phyloP scores from a whole-genome alignment of 2,329 filamentous ascomycete genomes.

The Pseudogymnoascus sp. region DNA sequence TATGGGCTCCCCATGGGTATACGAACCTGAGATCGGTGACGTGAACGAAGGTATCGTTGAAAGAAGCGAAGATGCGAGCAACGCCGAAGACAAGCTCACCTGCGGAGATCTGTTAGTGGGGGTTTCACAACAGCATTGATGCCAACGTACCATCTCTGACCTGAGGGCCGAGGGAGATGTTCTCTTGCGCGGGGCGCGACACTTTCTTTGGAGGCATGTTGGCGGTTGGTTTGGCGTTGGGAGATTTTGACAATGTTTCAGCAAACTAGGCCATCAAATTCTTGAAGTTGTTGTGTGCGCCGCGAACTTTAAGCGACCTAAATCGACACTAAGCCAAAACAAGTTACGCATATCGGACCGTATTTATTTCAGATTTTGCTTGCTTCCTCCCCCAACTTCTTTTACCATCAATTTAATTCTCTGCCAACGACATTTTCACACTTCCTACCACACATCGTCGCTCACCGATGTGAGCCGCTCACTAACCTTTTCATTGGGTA shows the following conservation, averaged over 20 bases:
- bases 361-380: constrained; percentile 11
- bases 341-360: background rate
- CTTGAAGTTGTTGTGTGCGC: constrained; percentile 8
- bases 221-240: constrained; percentile 34
- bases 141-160: constrained; percentile 76
- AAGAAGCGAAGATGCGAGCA: constrained; percentile 71
- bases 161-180: constrained; percentile 96
- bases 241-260: constrained; percentile 10
- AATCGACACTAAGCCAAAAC: background rate
- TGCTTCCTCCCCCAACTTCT: background rate
- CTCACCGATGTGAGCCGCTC: constrained; percentile 4
- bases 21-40: constrained; percentile 95
- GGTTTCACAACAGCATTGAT: constrained; percentile 9
- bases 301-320: constrained; percentile 9
- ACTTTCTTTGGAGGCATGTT: constrained; percentile 95
- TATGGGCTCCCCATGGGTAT: constrained; percentile 19
- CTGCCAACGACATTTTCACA: constrained; percentile 1
- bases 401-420: constrained; percentile 7
- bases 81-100: constrained; percentile 74
- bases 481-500: constrained; percentile 8
- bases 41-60: constrained; percentile 75
- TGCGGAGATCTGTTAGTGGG: constrained; percentile 26
- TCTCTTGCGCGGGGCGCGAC: constrained; percentile 79
- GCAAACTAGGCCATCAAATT: background rate
- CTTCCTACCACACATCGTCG: background rate